These are phyloP conservation scores for Nicotiana benthamiana DNA, from an alignment of 257 asterid species.

Conservation along the genomic window DNA sequence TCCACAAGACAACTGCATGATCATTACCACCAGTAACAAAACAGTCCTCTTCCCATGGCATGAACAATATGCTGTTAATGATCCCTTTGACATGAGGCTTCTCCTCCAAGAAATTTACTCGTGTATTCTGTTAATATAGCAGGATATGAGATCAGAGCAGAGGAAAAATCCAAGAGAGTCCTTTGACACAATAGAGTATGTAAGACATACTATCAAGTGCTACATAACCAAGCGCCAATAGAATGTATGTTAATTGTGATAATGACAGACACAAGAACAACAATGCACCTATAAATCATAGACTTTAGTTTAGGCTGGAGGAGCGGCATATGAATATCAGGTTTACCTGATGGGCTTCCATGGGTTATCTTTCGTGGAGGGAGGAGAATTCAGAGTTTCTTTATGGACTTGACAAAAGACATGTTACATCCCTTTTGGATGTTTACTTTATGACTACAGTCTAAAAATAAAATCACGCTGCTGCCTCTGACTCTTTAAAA, in stretches of 20 bases:
- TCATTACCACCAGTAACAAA: constrained; percentile 90
- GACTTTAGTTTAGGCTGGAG: background rate
- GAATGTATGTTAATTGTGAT: background rate
- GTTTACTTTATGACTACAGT: background rate
- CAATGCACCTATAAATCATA: background rate
- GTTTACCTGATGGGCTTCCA: background rate
- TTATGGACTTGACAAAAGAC: constrained; percentile 1
- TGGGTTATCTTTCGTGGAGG: background rate
- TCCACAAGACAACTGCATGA: constrained; percentile 84
- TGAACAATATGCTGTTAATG: constrained; percentile 73
- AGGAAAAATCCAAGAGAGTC: background rate
- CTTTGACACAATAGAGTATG: background rate
- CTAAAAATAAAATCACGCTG: background rate
- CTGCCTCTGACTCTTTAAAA: background rate
- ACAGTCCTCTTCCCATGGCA: constrained; percentile 76
- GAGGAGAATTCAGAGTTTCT: background rate
- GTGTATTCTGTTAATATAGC: constrained; percentile 32
- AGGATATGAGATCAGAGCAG: constrained; percentile 1
- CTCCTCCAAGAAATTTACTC: constrained; percentile 51
- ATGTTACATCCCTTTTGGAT: background rate
- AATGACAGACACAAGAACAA: background rate
- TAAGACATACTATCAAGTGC: background rate
- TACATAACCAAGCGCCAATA: background rate
- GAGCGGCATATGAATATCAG: background rate
- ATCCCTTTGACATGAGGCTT: constrained; percentile 80